phyloP scores from a whole-genome alignment of 2,329 filamentous ascomycete species.

The Coniochaeta sp. region DNA sequence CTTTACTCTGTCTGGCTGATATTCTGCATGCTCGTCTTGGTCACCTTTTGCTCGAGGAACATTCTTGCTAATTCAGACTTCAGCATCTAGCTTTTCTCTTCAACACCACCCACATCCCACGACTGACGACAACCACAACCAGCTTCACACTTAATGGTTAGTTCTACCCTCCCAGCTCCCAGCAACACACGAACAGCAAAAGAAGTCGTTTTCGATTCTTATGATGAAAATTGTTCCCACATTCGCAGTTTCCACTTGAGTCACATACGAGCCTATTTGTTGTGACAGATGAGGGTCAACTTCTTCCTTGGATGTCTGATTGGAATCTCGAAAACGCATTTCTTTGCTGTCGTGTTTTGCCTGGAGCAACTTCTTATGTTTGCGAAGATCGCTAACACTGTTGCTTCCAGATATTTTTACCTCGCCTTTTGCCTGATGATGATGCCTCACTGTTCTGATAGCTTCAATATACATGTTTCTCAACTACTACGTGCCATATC shows the following conservation, averaged over 20 bases:
- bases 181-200: slow-evolving; percentile 7
- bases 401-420: slow-evolving; percentile 9
- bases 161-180: slow-evolving; percentile 11
- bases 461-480: too few species aligned
- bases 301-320: slow-evolving; percentile 78
- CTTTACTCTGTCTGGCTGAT: neutral
- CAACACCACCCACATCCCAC: too few species aligned
- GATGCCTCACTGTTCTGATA: too few species aligned
- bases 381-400: slow-evolving; percentile 3
- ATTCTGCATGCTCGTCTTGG: neutral
- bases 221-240: slow-evolving; percentile 70
- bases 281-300: slow-evolving; percentile 60
- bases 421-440: neutral
- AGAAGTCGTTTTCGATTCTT: slow-evolving; percentile 18
- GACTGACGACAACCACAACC: too few species aligned
- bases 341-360: neutral
- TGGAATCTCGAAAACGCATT: slow-evolving; percentile 12
- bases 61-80: neutral
- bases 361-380: neutral
- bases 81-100: neutral
- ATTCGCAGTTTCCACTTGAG: slow-evolving; percentile 91
- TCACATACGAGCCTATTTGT: slow-evolving; percentile 58
- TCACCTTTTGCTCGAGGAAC: neutral
- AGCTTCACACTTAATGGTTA: slow-evolving; percentile 17
- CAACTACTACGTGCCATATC: too few species aligned